phyloP scores from a whole-genome alignment of 345 rosid genomes.

The Laguncularia racemosa region DNA sequence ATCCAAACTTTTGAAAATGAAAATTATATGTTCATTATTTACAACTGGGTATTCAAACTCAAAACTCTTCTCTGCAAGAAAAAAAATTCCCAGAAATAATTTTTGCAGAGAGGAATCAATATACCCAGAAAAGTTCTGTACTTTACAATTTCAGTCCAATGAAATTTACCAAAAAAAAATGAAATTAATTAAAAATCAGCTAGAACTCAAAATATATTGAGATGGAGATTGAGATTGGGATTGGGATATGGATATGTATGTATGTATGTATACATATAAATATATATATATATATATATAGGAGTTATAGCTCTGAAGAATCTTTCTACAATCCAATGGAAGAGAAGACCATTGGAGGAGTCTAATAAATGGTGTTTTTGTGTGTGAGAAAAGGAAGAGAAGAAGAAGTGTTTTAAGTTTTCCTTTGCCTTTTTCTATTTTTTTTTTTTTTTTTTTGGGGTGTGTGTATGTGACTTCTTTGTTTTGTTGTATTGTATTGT shows the following conservation, averaged over 20 bases:
- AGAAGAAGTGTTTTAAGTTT: constrained; percentile 4
- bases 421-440: neutral
- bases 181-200: neutral
- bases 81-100: constrained; percentile 5
- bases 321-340: constrained; percentile 26
- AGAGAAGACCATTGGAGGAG: constrained; percentile 43
- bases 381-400: constrained; percentile 21
- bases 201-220: neutral
- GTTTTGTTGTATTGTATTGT: too few relatives aligned
- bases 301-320: constrained; percentile 4
- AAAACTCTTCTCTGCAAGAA: constrained; percentile 2
- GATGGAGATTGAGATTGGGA: neutral
- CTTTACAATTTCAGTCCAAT: constrained; percentile 1
- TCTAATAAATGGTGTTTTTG: constrained; percentile 56
- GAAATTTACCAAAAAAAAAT: constrained; percentile 4
- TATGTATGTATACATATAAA: too few relatives aligned
- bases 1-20: constrained; percentile 2
- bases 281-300: too few relatives aligned
- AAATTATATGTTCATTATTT: neutral
- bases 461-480: too few relatives aligned
- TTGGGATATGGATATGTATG: too few relatives aligned
- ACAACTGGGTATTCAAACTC: constrained; percentile 6
- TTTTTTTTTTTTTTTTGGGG: neutral
- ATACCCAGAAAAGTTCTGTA: constrained; percentile 9
- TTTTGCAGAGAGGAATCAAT: constrained; percentile 6